Conservation (phyloP, 352 stramenopile species). For the Phytophthora syringae region DNA sequence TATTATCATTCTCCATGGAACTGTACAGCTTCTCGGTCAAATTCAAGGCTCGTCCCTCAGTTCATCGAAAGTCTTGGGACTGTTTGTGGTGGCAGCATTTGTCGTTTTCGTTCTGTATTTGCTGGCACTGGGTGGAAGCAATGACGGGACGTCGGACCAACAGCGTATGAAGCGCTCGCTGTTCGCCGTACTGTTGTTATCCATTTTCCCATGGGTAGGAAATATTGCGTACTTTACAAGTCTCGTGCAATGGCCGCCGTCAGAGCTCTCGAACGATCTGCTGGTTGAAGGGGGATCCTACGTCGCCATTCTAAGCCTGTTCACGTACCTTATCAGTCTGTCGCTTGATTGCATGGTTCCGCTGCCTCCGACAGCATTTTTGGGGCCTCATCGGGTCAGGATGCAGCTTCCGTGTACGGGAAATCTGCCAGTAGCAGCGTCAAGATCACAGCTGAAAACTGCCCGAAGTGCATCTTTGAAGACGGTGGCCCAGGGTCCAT, state of each 20-base stretch:
- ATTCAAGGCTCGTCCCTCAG: slow-evolving; percentile 35
- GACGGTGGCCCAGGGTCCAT: slow-evolving; percentile 77
- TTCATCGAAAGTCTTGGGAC: slow-evolving; percentile 47
- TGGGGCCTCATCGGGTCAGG: slow-evolving; percentile 53
- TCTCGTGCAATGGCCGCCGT: slow-evolving; percentile 49
- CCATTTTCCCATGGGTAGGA: slow-evolving; percentile 65
- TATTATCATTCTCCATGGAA: slow-evolving; percentile 42
- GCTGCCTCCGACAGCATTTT: slow-evolving; percentile 77
- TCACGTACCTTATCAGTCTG: slow-evolving; percentile 52
- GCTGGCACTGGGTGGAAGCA: slow-evolving; percentile 49
- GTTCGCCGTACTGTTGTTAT: slow-evolving; percentile 61
- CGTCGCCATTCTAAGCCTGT: slow-evolving; percentile 46
- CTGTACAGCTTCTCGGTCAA: slow-evolving; percentile 50
- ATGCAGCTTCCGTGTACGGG: slow-evolving; percentile 49
- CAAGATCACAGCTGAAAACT: slow-evolving; percentile 81
- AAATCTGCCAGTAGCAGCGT: slow-evolving; percentile 26
- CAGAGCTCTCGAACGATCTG: slow-evolving; percentile 48
- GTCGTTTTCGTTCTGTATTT: slow-evolving; percentile 57
- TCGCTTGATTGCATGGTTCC: slow-evolving; percentile 70
- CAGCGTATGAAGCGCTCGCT: slow-evolving; percentile 64
- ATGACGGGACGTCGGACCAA: slow-evolving; percentile 50
- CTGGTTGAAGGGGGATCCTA: slow-evolving; percentile 51
- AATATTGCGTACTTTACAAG: slow-evolving; percentile 68
- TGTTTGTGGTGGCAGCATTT: slow-evolving; percentile 59
- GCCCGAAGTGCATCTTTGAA: slow-evolving; percentile 82